Percentiles rank a stretch among this genome's conserved stretches.
Conservation (phyloP, 495 filamentous ascomycete species). For the Entonaema liquescens region DNA sequence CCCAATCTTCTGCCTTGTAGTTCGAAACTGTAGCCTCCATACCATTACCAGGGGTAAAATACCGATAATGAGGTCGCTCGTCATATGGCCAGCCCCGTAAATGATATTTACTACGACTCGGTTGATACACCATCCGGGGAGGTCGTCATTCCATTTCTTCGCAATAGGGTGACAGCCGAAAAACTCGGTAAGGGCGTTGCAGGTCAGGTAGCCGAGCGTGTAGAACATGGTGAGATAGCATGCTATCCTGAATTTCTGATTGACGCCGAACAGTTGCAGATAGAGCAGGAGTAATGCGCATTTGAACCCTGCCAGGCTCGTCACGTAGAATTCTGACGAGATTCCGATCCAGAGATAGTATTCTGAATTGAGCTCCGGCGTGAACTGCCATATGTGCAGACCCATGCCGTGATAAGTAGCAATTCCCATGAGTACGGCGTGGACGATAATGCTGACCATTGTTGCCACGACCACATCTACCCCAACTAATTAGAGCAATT, state of each 20-base stretch:
- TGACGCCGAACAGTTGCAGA: constrained; percentile 50
- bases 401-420: constrained; percentile 49
- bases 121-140: constrained; percentile 52
- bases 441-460: constrained; percentile 42
- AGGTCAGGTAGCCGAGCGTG: constrained; percentile 52
- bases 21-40: constrained; percentile 43
- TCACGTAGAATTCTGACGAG: constrained; percentile 50
- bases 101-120: constrained; percentile 44
- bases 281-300: constrained; percentile 51
- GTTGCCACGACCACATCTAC: constrained; percentile 43
- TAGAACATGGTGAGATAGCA: constrained; percentile 54
- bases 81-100: constrained; percentile 42
- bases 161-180: constrained; percentile 51
- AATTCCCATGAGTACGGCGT: constrained; percentile 41
- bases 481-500: constrained; percentile 12
- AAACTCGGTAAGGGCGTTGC: constrained; percentile 52
- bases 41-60: constrained; percentile 43
- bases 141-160: constrained; percentile 48
- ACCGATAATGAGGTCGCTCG: constrained; percentile 46
- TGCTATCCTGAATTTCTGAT: constrained; percentile 48
- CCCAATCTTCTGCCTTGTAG: constrained; percentile 43
- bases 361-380: constrained; percentile 43
- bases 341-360: constrained; percentile 52
- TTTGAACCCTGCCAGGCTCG: constrained; percentile 53
- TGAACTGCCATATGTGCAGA: constrained; percentile 47